Evolutionary conservation across 257 asterid species (phyloP), one percentile per base, ranked within the genome.

Genomic region (Rhazya stricta): DNA sequence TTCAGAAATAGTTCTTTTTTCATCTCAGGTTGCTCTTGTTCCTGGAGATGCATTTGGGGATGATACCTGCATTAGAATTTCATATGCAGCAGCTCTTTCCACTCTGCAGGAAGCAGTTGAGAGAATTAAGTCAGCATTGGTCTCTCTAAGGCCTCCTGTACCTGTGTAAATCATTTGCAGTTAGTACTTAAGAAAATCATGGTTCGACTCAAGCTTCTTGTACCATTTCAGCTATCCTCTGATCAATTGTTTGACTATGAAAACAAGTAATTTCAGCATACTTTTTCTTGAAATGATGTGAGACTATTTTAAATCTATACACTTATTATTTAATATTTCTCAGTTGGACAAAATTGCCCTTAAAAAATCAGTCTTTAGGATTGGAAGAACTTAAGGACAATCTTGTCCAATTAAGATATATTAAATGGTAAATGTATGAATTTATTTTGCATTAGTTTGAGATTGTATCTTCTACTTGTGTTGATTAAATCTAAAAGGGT

Each of bases 21-120:
- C 41, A 15, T 79, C 67, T 15, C 85, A 92, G 97, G 97, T 93
- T 71, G 98, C 98, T 48, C 92, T 93, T 46, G 96, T 91, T 29
- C 98, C 98, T 0, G 98, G 98, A 10, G 94, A 88, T 74, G 98
- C 98, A 66, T 93, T 93, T 62, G 98, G 98, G 9, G 97, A 93
- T 23, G 98, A 93, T 77, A 90, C 85, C 4, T 91, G 98, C 85
- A 87, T 93, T 54, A 96, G 98, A 5, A 93, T 93, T 82, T 93
- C 97, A 0, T 93, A 93, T 75, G 96, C 98, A 8, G 96, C 80
- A 69, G 87, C 97, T 2, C 87, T 93, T 39, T 66, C 90, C 66
- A 85, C 90, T 11, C 79, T 93, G 77, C 86, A 87, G 85, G 95
- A 84, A 11, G 98, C 96, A 0, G 83, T 89, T 0, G 92, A 84